Evolutionary conservation across 2,329 filamentous ascomycete species (phyloP), one percentile per base, ranked within the genome.

Genomic region (Spiromastix sp.): DNA sequence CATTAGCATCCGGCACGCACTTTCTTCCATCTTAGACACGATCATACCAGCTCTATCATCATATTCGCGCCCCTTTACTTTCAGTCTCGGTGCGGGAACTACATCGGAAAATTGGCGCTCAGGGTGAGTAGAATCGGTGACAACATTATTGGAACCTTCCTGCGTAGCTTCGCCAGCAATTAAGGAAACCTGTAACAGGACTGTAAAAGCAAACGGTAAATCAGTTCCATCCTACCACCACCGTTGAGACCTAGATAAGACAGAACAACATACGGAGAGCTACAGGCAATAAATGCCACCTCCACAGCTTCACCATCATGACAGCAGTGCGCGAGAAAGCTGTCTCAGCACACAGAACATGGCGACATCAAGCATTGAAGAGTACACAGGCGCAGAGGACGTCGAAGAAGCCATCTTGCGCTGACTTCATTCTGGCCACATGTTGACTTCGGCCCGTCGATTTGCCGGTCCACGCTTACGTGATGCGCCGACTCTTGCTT

Each of bases 301-400:
- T 41, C 42, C 42, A 43, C 26, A 30, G 34, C 33, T 38, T 34
- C 28, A 39, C 20, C 35, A 37, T 41, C 41, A 43, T 45, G 30
- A 35, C 39, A 27, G 26, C 30, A n/a, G n/a, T n/a, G n/a, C n/a
- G n/a, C n/a, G n/a, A n/a, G n/a, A n/a, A n/a, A 41, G 32, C 32
- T 32, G 31, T 21, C 24, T 25, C n/a, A 16, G 26, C 25, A 21
- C 5, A 15, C 15, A 17, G 16, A 10, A 9, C 29, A 20, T 31
- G 32, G 11, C n/a, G n/a, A 11, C 15, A 22, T 17, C 12, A 24
- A 34, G 24, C 38, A 40, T 40, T 19, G 31, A 30, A 34, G 30
- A 20, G 29, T 29, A 37, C 30, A 27, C 13, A 16, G 21, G 16
- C 7, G 12, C 13, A 9, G n/a, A 15, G 19, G 2, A 13, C 26